These are phyloP conservation scores for Kwoniella sp. DNA, from an alignment of 768 basidiomycete genomes.

Conservation along the genomic window DNA sequence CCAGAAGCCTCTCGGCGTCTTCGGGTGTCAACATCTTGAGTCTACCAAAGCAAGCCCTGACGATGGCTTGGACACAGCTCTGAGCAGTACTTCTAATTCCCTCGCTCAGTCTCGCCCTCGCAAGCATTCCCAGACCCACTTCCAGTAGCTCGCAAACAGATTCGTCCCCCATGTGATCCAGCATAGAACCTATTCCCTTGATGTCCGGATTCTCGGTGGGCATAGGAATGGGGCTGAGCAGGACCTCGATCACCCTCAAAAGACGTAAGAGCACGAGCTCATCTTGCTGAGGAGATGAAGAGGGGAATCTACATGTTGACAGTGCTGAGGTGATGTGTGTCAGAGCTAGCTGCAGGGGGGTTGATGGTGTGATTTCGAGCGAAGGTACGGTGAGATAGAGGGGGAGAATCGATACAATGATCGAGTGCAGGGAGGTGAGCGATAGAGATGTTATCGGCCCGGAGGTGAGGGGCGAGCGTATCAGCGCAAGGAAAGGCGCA, in stretches of 20 bases:
- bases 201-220: constrained; percentile 6
- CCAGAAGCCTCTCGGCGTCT: constrained; percentile 37
- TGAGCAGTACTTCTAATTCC: constrained; percentile 57
- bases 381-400: constrained; percentile 40
- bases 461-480: constrained; percentile 90
- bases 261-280: constrained; percentile 93
- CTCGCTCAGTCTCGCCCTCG: constrained; percentile 78
- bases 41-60: constrained; percentile 76
- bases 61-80: constrained; percentile 82
- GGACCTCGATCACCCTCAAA: constrained; percentile 81
- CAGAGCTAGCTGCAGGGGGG: constrained; percentile 66
- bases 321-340: constrained; percentile 83
- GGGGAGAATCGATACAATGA: constrained; percentile 63
- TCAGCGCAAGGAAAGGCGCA: constrained; percentile 86
- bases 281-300: constrained; percentile 94
- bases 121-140: constrained; percentile 93
- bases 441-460: constrained; percentile 97
- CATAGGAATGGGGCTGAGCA: constrained; percentile 62
- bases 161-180: constrained; percentile 78
- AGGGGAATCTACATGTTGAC: constrained; percentile 97
- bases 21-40: constrained; percentile 57
- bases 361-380: constrained; percentile 58
- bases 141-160: constrained; percentile 98
- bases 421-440: constrained; percentile 80
- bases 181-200: constrained; percentile 58